Conservation (phyloP, 2,329 filamentous ascomycete species). For the Pyricularia pennisetigena region DNA sequence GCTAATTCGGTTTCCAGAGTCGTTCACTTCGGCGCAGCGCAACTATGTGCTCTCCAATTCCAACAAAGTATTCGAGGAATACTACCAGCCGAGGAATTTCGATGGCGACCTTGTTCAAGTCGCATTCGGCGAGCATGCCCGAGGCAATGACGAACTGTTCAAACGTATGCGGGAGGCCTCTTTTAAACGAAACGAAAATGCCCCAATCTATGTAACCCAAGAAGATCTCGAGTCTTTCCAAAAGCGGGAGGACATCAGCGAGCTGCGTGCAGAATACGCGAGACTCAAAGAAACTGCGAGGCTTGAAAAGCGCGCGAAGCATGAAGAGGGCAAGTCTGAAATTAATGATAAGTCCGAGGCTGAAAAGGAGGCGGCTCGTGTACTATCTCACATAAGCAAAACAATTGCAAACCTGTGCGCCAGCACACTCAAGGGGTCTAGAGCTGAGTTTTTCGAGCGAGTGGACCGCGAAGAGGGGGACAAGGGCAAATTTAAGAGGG, state of each 20-base stretch:
- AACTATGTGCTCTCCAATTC: conserved; percentile 3
- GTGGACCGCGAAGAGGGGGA: neutral
- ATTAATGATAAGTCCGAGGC: neutral
- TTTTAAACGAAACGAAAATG: neutral
- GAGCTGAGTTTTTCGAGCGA: neutral
- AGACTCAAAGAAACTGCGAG: neutral
- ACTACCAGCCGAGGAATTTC: neutral
- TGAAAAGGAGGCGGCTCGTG: neutral
- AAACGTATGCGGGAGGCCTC: neutral
- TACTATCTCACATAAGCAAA: neutral
- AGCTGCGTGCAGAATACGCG: neutral
- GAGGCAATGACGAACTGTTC: neutral
- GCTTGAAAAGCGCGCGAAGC: neutral
- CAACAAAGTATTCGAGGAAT: neutral
- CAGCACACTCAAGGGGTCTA: neutral
- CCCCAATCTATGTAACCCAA: neutral
- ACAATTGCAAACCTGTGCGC: neutral
- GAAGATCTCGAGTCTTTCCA: neutral
- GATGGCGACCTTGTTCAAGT: neutral
- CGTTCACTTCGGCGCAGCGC: neutral
- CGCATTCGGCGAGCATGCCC: neutral
- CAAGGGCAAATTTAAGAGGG: neutral
- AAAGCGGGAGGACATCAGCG: neutral
- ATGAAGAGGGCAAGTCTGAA: neutral
- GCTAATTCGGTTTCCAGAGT: neutral